These are phyloP conservation scores for Penicillium corylophilum DNA, from an alignment of 2,329 filamentous ascomycete species.

Conservation along the genomic window DNA sequence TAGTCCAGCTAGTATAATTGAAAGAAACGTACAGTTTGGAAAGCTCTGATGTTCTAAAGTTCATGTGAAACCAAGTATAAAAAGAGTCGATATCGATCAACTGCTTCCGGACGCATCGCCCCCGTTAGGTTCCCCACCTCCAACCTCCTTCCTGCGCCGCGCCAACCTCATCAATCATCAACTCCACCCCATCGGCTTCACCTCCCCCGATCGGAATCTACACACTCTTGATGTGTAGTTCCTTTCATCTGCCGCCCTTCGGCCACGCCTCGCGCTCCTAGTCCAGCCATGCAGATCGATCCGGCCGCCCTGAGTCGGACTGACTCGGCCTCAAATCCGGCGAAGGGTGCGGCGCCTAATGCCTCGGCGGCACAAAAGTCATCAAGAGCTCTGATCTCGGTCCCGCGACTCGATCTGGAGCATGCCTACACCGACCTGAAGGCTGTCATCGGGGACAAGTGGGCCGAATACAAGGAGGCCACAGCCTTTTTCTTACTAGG, in stretches of 20 bases:
- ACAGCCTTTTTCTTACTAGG: constrained; percentile 59
- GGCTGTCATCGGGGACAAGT: constrained; percentile 58
- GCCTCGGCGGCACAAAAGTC: constrained; percentile 45
- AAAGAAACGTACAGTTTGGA: background rate
- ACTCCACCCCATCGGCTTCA: constrained; percentile 13
- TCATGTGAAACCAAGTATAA: background rate
- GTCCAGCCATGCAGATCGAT: constrained; percentile 46
- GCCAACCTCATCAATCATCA: constrained; percentile 26
- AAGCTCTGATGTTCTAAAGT: background rate
- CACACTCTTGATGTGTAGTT: constrained; percentile 35
- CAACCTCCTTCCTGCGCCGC: constrained; percentile 29
- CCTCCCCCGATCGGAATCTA: constrained; percentile 9
- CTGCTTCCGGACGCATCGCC: constrained; percentile 16
- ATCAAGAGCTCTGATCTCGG: constrained; percentile 51
- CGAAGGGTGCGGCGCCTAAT: constrained; percentile 32
- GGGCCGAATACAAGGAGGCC: constrained; percentile 60
- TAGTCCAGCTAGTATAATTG: constrained; percentile 54
- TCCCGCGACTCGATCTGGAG: constrained; percentile 63
- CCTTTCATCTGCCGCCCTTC: constrained; percentile 34
- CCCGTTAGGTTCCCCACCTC: no score
- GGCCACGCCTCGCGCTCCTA: constrained; percentile 40
- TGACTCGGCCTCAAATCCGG: constrained; percentile 38
- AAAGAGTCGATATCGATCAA: background rate
- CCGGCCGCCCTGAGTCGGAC: constrained; percentile 45
- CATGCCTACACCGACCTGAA: constrained; percentile 63